Conservation (phyloP, 1,284 basidiomycete species). For the Stygiomarasmius scandens region DNA sequence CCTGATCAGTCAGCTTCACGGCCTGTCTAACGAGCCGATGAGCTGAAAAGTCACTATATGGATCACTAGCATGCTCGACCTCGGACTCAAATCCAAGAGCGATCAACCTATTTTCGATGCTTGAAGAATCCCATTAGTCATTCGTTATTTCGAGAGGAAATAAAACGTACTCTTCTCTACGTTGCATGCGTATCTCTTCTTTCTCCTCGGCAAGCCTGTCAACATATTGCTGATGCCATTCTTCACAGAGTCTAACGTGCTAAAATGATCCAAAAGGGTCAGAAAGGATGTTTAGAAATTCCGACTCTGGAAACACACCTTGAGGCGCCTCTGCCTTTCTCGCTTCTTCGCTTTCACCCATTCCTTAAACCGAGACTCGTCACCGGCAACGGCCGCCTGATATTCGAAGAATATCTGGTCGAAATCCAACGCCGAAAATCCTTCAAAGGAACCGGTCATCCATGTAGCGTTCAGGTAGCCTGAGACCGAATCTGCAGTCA, state of each 20-base stretch:
- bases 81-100: not conserved
- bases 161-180: not conserved
- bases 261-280: not conserved
- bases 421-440: not conserved
- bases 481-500: too few species aligned
- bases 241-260: not conserved
- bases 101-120: not conserved
- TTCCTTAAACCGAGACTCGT: not conserved
- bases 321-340: not conserved
- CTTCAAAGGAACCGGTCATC: too few species aligned
- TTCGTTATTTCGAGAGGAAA: not conserved
- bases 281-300: not conserved
- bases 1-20: not conserved
- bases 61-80: not conserved
- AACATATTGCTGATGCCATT: not conserved
- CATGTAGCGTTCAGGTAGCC: too few species aligned
- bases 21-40: not conserved
- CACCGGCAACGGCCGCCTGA: not conserved
- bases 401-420: not conserved
- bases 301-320: not conserved
- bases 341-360: not conserved
- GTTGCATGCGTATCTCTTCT: not conserved
- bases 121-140: not conserved
- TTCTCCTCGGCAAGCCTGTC: not conserved
- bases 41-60: not conserved